Percentiles rank a stretch among this genome's conserved stretches.
These are phyloP conservation scores for Aureobasidium sp. DNA, from an alignment of 2,329 filamentous ascomycete genomes.

Conservation along the genomic window DNA sequence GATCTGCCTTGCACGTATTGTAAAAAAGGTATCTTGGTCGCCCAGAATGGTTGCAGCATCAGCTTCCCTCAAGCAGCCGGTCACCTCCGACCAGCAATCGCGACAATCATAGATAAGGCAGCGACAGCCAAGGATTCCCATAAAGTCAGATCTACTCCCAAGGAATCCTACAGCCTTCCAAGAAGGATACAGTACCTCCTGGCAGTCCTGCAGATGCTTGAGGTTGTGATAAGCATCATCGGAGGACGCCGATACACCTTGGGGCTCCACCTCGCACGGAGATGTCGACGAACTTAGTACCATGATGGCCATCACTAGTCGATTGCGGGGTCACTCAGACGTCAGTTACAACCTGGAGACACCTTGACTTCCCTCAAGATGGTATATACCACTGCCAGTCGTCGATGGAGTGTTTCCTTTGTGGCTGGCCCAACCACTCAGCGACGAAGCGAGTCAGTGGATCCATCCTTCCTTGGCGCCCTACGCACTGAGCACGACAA, in stretches of 20 bases:
- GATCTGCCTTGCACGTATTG: not conserved
- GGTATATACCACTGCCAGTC: not conserved
- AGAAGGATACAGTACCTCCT: not conserved
- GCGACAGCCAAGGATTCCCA: not conserved
- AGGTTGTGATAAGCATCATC: constrained; percentile 9
- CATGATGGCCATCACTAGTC: constrained; percentile 6
- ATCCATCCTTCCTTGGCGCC: constrained; percentile 1
- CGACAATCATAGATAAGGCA: not conserved
- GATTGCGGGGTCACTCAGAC: constrained; percentile 1
- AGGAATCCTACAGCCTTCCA: not conserved
- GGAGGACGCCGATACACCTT: constrained; percentile 4
- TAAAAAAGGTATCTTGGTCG: not conserved
- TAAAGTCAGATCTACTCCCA: not conserved
- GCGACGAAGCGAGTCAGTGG: not conserved
- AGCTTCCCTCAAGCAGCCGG: not conserved
- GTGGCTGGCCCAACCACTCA: not conserved
- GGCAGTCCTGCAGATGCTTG: constrained; percentile 2
- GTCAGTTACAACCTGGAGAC: not conserved
- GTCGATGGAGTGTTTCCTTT: not conserved
- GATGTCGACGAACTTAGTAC: not conserved
- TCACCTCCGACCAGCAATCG: not conserved
- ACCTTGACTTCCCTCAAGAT: not conserved
- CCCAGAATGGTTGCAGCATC: not conserved
- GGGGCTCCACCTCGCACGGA: constrained; percentile 9
- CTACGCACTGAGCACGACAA: not conserved